These are phyloP conservation scores for Boletellus ananiceps DNA, from an alignment of 768 basidiomycete genomes.

Conservation along the genomic window DNA sequence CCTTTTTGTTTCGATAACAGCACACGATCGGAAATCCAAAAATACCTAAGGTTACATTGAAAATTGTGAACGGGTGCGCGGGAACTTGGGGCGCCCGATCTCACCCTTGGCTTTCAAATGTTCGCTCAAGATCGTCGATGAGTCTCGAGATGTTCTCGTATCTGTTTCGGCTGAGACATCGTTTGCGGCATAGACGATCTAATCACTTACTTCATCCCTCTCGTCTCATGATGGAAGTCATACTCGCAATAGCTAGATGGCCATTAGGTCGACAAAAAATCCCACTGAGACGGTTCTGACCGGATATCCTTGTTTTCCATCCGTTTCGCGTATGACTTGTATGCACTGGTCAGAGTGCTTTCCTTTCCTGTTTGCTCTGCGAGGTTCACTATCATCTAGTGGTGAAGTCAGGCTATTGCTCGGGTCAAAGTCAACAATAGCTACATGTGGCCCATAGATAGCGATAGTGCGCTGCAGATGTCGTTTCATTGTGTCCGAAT, in stretches of 20 bases:
- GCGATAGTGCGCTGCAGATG: slow-evolving; percentile 68
- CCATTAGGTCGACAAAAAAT: neutral
- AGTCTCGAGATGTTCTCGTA: slow-evolving; percentile 90
- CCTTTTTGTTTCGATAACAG: slow-evolving; percentile 80
- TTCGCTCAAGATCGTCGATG: slow-evolving; percentile 61
- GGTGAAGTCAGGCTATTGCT: slow-evolving; percentile 3
- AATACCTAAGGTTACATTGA: slow-evolving; percentile 47
- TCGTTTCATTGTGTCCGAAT: slow-evolving; percentile 61
- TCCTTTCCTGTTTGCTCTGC: slow-evolving; percentile 92
- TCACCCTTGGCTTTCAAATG: slow-evolving; percentile 79
- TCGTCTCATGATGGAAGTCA: slow-evolving; percentile 92
- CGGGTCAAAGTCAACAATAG: slow-evolving; percentile 1
- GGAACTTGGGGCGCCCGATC: slow-evolving; percentile 5
- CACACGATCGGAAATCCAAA: slow-evolving; percentile 71
- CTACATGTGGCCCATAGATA: slow-evolving; percentile 77
- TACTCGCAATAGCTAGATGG: slow-evolving; percentile 66
- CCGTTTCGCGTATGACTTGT: slow-evolving; percentile 62
- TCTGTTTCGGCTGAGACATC: slow-evolving; percentile 33
- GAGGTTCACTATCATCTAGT: slow-evolving; percentile 78
- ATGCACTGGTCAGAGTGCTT: slow-evolving; percentile 71
- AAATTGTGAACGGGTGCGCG: neutral
- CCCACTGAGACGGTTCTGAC: slow-evolving; percentile 36
- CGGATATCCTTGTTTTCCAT: slow-evolving; percentile 49
- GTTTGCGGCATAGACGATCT: neutral
- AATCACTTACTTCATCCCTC: slow-evolving; percentile 80